Conservation (phyloP, 306 rosid genomes). For the Elaeagnus macrophylla region DNA sequence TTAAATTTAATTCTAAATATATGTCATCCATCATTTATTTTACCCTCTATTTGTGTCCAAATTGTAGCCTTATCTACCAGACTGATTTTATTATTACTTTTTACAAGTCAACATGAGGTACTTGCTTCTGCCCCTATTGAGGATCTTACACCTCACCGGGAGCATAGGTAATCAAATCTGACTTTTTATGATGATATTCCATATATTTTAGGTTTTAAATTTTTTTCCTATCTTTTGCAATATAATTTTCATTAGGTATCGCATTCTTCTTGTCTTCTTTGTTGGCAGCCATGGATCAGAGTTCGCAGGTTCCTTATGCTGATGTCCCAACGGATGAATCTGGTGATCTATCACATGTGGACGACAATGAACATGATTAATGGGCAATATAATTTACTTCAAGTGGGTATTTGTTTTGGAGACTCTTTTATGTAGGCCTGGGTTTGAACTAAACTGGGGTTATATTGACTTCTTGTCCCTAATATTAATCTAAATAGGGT, state of each 20-base stretch:
- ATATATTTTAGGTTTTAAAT: constrained; percentile 12
- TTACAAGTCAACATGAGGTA: constrained; percentile 88
- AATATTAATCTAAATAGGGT: too few relatives aligned
- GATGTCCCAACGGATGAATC: constrained; percentile 54
- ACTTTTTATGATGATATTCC: neutral
- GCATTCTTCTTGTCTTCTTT: constrained; percentile 94
- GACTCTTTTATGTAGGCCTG: too few relatives aligned
- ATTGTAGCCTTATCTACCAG: constrained; percentile 2
- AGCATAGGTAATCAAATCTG: constrained; percentile 64
- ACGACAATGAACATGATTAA: constrained; percentile 60
- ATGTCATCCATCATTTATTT: too few relatives aligned
- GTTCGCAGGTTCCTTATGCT: constrained; percentile 77
- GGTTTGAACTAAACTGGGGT: too few relatives aligned
- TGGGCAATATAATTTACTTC: constrained; percentile 33
- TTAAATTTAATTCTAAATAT: too few relatives aligned
- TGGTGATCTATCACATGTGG: constrained; percentile 38
- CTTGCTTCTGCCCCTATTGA: constrained; percentile 99
- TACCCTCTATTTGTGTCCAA: too few relatives aligned
- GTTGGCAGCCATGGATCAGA: constrained; percentile 99
- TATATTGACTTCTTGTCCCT: too few relatives aligned
- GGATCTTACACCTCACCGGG: constrained; percentile 20
- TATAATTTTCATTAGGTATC: constrained; percentile 54
- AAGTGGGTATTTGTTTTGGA: neutral
- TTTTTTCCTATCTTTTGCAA: constrained; percentile 16
- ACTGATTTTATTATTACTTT: neutral